phyloP scores from a whole-genome alignment of 768 basidiomycete species.

The Lactarius hatsudake region DNA sequence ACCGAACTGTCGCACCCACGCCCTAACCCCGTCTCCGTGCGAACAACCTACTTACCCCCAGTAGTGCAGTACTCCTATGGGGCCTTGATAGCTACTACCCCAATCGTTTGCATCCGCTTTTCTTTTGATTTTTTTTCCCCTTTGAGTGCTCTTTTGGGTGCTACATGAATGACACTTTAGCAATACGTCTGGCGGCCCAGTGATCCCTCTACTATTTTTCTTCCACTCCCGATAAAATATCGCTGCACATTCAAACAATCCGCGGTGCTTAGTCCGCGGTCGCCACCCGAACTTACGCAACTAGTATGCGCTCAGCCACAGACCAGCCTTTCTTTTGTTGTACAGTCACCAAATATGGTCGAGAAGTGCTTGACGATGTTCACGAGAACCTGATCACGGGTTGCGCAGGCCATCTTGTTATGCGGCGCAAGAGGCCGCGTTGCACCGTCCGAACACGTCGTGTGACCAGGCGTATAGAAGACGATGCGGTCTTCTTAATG shows the following conservation, averaged over 20 bases:
- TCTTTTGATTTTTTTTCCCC: not conserved
- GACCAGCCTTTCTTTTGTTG: no score
- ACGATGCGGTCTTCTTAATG: not conserved
- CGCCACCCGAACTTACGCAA: no score
- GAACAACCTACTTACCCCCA: not conserved
- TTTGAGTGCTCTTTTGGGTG: no score
- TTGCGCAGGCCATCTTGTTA: not conserved
- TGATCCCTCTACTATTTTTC: no score
- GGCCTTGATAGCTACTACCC: not conserved
- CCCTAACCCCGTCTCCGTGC: not conserved
- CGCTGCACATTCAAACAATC: no score
- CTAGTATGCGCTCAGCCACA: no score
- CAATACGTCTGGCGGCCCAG: no score
- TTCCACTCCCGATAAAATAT: no score
- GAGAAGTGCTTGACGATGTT: no score
- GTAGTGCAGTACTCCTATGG: not conserved
- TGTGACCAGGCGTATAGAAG: not conserved
- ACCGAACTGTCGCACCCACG: not conserved
- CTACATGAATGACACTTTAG: no score
- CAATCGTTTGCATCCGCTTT: not conserved
- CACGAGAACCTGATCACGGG: not conserved
- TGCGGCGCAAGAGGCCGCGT: not conserved
- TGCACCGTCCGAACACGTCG: not conserved
- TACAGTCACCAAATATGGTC: no score
- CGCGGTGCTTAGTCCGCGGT: not conserved